Evolutionary conservation across 2,329 filamentous ascomycete species (phyloP), one percentile per base, ranked within the genome.

Genomic region (Clarireedia homoeocarpa): DNA sequence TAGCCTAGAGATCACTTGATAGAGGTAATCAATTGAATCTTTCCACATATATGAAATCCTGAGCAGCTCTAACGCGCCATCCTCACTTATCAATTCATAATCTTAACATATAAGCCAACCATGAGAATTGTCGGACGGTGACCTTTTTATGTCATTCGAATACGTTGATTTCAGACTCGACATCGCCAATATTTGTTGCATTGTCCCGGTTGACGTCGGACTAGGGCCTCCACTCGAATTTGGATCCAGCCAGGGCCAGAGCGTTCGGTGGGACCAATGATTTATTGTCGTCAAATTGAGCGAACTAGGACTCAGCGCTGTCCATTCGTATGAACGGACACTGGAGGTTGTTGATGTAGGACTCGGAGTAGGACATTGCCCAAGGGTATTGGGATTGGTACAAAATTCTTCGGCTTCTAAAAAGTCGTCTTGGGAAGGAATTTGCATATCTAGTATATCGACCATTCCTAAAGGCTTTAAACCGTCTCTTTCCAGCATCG

Each of bases 31-130:
- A 20, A 20, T 38, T 9, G 36, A 9, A 9, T 1, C 15, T 38
- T 38, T 38, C 36, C 36, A 38, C 2, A 40, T 55, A 55, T n/a
- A 48, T 46, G 59, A 55, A 20, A 20, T 20, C 20, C 20, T 3
- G 20, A 20, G 20, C 20, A 20, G 20, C 20, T 20, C 20, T 20
- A 59, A 54, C 38, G 59, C 57, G 60, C 63, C 59, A 63, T 59
- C 58, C 34, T 55, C 46, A 62, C 48, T 9, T 38, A 42, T 42
- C 39, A n/a, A 42, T 42, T 42, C 39, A 7, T 20, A 42, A 42
- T 24, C 2, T 42, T 5, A 46, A 46, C 23, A 42, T 42, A 9
- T 42, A 4, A 42, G 39, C 39, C 39, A 53, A 15, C 26, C 34
- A 34, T 34, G 46, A 20, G 48, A 24, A 24, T 23, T 14, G 2